Percentiles rank a stretch among this genome's conserved stretches.
These are phyloP conservation scores for Phytophthora tentaculata DNA, from an alignment of 352 stramenopile genomes.

Conservation along the genomic window DNA sequence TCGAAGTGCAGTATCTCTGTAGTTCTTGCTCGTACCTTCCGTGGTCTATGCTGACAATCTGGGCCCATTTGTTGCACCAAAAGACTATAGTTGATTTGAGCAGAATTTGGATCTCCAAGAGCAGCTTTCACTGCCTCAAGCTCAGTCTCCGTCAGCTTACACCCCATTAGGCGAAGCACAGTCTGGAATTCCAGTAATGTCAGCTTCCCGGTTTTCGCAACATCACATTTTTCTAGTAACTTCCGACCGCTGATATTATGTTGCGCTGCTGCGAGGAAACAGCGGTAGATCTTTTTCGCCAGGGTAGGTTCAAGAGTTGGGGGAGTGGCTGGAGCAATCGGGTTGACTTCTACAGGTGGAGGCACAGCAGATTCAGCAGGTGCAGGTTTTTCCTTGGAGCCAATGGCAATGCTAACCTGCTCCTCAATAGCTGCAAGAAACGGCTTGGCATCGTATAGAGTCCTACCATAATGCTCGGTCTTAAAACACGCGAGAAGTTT, in stretches of 20 bases:
- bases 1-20: conserved; percentile 21
- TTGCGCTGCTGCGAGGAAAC: conserved; percentile 71
- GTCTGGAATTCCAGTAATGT: conserved; percentile 77
- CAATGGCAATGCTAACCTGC: conserved; percentile 33
- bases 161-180: conserved; percentile 81
- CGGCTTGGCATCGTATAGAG: conserved; percentile 41
- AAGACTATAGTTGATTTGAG: conserved; percentile 56
- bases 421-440: conserved; percentile 40
- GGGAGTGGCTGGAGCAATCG: conserved; percentile 14
- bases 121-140: conserved; percentile 55
- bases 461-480: conserved; percentile 33
- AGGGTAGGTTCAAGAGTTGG: conserved; percentile 37
- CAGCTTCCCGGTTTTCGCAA: conserved; percentile 52
- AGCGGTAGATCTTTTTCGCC: conserved; percentile 70
- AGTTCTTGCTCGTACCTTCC: conserved; percentile 27
- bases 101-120: conserved; percentile 50
- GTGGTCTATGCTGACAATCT: conserved; percentile 28
- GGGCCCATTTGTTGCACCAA: conserved; percentile 56
- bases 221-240: conserved; percentile 78
- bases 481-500: conserved; percentile 51
- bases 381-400: conserved; percentile 18
- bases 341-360: conserved; percentile 35
- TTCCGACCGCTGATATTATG: conserved; percentile 78
- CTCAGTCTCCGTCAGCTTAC: conserved; percentile 55
- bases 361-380: conserved; percentile 1